Base-by-base conservation (phyloP, 2,329 filamentous ascomycete species). In the Hymenoscyphus infarciens region DNA sequence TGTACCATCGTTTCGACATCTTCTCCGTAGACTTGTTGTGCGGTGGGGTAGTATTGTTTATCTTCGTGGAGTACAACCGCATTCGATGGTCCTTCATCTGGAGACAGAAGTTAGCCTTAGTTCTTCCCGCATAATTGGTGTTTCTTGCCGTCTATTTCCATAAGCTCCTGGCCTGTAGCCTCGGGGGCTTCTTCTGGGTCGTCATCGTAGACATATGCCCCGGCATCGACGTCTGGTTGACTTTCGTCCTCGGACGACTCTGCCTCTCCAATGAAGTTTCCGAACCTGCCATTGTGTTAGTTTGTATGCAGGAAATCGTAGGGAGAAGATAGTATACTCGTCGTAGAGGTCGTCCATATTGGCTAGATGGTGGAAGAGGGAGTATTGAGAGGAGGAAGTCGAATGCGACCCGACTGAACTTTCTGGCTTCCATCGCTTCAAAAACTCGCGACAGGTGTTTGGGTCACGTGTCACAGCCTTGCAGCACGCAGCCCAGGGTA, bases 41-140 rank as follows among this genome's bases (percentile, higher is more conserved):
- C 95, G n/a, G 93, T 97, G 33, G 95, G 95, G 75, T 99, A 99
- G 77, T 99, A 99, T 75, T 98, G 95, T 77, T 99, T 99, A 79
- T 99, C 95, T 81, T 99, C 95, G 78, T 99, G 95, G 55, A 99
- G 84, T 63, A 99, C 85, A n/a, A 99, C 92, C 59, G 95, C 94
- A 76, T 98, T 99, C 5, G 93, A 97, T 3, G 94, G 91, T 15
- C 90, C 92, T 57, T 93, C 89, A 75, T 92, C 86, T 84, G 68
- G 59, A 68, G 58, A 22, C 27, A 16, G 58, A 56, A 63, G 64
- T 77, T 63, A 76, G 74, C 61, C 29, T 25, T 29, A 29, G 6
- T 19, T 45, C 29, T 61, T 61, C 13, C n/a, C 3, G 52, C 38
- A 15, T 29, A 27, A 27, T 27, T 6, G n/a, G 31, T 27, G 31